phyloP scores from a whole-genome alignment of 306 rosid genomes.

The Fragaria ananassa region DNA sequence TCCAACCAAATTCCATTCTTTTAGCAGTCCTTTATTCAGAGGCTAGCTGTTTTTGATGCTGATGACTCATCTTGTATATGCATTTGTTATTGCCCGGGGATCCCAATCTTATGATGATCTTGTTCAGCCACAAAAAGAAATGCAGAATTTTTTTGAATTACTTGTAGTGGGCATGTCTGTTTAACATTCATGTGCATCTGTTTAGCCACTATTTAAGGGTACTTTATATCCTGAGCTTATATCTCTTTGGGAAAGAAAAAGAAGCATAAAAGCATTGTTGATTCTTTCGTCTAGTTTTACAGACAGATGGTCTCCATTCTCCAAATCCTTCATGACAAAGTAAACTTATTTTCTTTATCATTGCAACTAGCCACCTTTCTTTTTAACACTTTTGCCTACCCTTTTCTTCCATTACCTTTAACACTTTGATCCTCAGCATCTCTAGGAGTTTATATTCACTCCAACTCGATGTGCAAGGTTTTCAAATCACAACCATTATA shows the following conservation, averaged over 20 bases:
- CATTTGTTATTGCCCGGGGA: slow-evolving; percentile 2
- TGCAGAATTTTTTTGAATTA: background rate
- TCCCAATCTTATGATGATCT: background rate
- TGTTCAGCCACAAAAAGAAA: slow-evolving; percentile 1
- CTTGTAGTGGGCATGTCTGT: slow-evolving; percentile 19
- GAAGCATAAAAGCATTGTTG: slow-evolving; percentile 32
- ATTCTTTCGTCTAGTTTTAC: slow-evolving; percentile 23
- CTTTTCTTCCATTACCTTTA: slow-evolving; percentile 31
- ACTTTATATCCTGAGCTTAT: slow-evolving; percentile 35
- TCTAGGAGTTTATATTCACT: slow-evolving; percentile 27
- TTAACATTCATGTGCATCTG: slow-evolving; percentile 28
- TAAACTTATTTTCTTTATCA: slow-evolving; percentile 44
- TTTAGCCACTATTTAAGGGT: slow-evolving; percentile 26
- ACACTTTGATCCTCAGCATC: slow-evolving; percentile 17
- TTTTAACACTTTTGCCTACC: slow-evolving; percentile 24
- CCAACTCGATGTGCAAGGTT: slow-evolving; percentile 25
- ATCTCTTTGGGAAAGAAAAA: slow-evolving; percentile 32
- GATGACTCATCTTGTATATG: background rate
- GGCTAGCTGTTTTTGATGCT: slow-evolving; percentile 18
- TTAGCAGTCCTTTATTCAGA: background rate
- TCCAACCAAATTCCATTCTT: slow-evolving; percentile 31
- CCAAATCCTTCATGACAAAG: slow-evolving; percentile 62
- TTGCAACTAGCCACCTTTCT: slow-evolving; percentile 29
- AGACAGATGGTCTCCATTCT: slow-evolving; percentile 24
- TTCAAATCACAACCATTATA: slow-evolving; percentile 36